These are phyloP conservation scores for Angomonas deanei DNA, from an alignment of 208 protist genomes.

Conservation along the genomic window DNA sequence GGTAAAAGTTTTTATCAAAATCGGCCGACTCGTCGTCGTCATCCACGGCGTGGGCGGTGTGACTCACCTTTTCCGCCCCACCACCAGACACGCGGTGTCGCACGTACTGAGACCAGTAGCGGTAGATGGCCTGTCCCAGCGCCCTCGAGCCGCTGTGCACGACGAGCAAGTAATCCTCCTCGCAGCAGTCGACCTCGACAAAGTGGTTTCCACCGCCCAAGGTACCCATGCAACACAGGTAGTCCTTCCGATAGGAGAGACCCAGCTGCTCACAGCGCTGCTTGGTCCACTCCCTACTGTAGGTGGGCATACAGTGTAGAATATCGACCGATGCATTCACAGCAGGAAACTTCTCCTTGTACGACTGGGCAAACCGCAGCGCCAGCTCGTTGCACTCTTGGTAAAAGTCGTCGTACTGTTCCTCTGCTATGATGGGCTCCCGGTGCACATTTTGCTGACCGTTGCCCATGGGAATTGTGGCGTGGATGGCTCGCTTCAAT, in stretches of 20 bases:
- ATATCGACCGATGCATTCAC: not conserved
- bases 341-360: not conserved
- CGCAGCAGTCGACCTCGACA: not conserved
- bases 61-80: not conserved
- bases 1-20: not conserved
- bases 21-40: not conserved
- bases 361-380: not conserved
- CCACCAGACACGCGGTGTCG: not conserved
- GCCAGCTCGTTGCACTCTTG: not conserved
- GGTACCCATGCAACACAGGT: constrained; percentile 7
- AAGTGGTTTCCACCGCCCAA: constrained; percentile 8
- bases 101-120: constrained; percentile 1
- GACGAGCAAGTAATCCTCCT: constrained; percentile 1
- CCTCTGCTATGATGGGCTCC: not conserved
- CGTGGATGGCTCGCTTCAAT: constrained; percentile 1
- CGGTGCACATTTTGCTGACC: not conserved
- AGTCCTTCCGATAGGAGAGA: not conserved
- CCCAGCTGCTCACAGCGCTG: not conserved
- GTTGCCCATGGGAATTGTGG: not conserved
- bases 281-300: not conserved
- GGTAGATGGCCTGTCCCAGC: constrained; percentile 6
- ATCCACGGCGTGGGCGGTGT: not conserved
- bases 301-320: not conserved
- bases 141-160: constrained; percentile 8
- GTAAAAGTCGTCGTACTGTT: constrained; percentile 9